Evolutionary conservation across 2,329 filamentous ascomycete genomes (phyloP).

Genomic region (Colletotrichum incanum): DNA sequence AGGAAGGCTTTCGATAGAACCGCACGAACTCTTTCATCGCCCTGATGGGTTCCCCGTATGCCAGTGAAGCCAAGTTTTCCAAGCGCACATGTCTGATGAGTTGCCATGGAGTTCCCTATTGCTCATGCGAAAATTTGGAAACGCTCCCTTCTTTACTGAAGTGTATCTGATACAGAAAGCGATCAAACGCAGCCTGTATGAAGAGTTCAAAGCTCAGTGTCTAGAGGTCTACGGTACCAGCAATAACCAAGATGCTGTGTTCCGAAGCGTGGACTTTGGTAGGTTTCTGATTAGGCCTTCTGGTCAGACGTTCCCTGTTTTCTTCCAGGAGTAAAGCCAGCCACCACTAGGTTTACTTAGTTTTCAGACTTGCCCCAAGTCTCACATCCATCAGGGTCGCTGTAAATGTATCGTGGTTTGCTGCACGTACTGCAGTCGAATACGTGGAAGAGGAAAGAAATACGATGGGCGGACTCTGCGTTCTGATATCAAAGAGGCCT

Average conservation of each 20-base stretch:
- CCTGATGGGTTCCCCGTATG: not conserved
- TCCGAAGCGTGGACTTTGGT: not conserved
- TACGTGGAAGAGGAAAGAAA: no score
- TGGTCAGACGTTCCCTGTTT: not conserved
- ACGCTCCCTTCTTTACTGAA: not conserved
- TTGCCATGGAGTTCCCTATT: not conserved
- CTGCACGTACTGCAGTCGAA: no score
- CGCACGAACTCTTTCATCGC: not conserved
- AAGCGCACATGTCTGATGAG: not conserved
- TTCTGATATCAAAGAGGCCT: not conserved
- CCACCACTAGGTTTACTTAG: no score
- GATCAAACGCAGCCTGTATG: no score
- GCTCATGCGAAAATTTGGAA: not conserved
- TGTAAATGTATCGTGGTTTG: no score
- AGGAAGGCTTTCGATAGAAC: not conserved
- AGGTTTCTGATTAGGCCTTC: not conserved
- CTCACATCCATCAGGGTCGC: no score
- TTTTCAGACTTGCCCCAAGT: no score
- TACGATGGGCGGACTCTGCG: no score
- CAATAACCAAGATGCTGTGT: not conserved
- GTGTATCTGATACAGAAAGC: not conserved
- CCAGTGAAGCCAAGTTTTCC: not conserved
- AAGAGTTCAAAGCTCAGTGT: not conserved
- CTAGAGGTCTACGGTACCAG: not conserved
- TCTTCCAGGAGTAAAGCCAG: no score